A percentile compares a stretch with the other conserved stretches of the same genome.
phyloP scores from a whole-genome alignment of 768 basidiomycete species.

The Russula vinacea region DNA sequence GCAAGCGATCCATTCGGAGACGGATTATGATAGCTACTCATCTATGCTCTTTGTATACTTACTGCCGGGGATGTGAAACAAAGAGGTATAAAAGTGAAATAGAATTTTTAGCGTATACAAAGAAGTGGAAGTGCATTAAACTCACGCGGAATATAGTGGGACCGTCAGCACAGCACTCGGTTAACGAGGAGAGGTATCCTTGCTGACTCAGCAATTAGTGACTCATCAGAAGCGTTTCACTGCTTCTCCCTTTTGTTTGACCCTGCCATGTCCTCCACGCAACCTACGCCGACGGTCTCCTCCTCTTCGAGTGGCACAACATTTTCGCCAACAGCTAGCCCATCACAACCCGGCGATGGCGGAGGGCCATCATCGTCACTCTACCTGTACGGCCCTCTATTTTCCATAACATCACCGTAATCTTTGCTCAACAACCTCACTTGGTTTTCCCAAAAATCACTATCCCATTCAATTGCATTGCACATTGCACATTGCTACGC shows the following conservation, averaged over 20 bases:
- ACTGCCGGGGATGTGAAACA: constrained; percentile 13
- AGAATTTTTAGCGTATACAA: constrained; percentile 11
- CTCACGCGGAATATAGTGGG: not conserved
- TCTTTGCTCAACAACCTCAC: constrained; percentile 3
- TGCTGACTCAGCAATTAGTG: not conserved
- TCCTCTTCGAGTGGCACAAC: not conserved
- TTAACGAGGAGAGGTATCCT: not conserved
- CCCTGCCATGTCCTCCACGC: constrained; percentile 18
- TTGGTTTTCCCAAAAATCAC: no score
- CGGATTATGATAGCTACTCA: constrained; percentile 23
- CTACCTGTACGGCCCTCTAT: constrained; percentile 27
- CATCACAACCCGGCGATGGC: not conserved
- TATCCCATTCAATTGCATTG: not conserved
- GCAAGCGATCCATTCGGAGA: constrained; percentile 14
- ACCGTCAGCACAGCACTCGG: no score
- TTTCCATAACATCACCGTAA: not conserved
- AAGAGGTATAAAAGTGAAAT: not conserved
- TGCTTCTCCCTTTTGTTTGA: not conserved
- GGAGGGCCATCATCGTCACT: constrained; percentile 30
- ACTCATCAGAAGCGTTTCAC: not conserved
- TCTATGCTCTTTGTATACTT: constrained; percentile 22
- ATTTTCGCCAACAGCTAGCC: not conserved
- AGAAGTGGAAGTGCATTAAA: not conserved
- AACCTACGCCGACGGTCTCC: not conserved
- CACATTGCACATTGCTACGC: no score